These are phyloP conservation scores for Yarrowia sp. DNA, from an alignment of 805 yeast species.

Conservation along the genomic window DNA sequence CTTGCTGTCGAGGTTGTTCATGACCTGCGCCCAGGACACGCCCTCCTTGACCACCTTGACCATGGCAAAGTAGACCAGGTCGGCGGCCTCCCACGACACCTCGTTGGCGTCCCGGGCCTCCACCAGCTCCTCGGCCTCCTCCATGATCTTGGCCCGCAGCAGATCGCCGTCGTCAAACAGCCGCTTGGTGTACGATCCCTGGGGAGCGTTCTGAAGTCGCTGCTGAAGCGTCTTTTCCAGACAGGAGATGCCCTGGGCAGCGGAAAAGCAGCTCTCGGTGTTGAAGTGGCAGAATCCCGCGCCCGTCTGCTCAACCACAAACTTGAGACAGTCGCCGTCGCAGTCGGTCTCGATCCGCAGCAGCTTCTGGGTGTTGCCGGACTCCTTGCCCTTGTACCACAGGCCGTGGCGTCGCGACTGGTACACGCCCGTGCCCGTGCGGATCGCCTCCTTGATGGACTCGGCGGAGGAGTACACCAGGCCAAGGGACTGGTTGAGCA, in stretches of 20 bases:
- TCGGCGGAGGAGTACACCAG: constrained; percentile 87
- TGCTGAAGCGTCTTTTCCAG: constrained; percentile 71
- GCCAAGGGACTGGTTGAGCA: constrained; percentile 77
- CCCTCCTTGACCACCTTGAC: constrained; percentile 76
- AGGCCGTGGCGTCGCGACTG: constrained; percentile 88
- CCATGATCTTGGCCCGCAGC: constrained; percentile 82
- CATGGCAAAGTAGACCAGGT: constrained; percentile 71
- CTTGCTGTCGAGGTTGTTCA: constrained; percentile 82
- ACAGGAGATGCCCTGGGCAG: constrained; percentile 67
- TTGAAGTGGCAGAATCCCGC: constrained; percentile 92
- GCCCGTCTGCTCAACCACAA: constrained; percentile 84
- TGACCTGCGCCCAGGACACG: constrained; percentile 80
- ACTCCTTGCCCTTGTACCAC: constrained; percentile 95
- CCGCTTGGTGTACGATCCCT: constrained; percentile 92
- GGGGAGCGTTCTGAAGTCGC: constrained; percentile 76
- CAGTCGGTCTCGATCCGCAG: constrained; percentile 78
- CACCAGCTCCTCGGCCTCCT: constrained; percentile 94
- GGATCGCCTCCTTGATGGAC: constrained; percentile 81
- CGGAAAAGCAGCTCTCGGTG: constrained; percentile 81
- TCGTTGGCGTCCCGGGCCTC: constrained; percentile 76
- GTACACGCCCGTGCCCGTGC: constrained; percentile 85
- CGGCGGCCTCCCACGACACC: constrained; percentile 97
- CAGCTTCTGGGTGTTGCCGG: constrained; percentile 92
- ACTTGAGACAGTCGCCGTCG: constrained; percentile 89
- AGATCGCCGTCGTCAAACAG: constrained; percentile 78